phyloP scores from a whole-genome alignment of 23 red algal genomes.

The Gracilaria domingensis region DNA sequence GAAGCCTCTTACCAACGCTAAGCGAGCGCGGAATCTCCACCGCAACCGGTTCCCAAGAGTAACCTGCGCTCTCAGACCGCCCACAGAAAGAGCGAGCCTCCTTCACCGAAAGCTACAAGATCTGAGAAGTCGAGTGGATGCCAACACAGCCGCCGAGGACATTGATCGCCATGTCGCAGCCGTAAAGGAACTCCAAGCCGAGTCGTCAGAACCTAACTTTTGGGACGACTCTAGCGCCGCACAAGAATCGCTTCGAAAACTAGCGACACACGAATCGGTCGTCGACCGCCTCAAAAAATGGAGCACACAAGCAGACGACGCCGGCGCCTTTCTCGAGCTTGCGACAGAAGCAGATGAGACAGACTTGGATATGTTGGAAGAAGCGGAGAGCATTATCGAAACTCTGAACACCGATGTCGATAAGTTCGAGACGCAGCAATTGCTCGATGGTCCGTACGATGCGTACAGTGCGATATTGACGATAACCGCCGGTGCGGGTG shows the following conservation, averaged over 20 bases:
- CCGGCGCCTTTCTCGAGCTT: constrained; percentile 57
- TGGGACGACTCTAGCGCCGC: constrained; percentile 82
- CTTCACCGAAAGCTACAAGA: constrained; percentile 40
- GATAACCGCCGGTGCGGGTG: constrained; percentile 89
- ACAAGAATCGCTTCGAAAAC: constrained; percentile 43
- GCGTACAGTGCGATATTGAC: constrained; percentile 67
- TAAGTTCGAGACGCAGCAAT: constrained; percentile 74
- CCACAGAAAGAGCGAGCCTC: constrained; percentile 2
- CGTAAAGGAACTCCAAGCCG: constrained; percentile 48
- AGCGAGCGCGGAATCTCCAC: not conserved
- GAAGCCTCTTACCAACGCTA: not conserved
- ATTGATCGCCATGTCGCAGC: constrained; percentile 35
- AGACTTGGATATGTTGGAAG: constrained; percentile 49
- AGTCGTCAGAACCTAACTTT: constrained; percentile 36
- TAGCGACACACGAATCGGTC: constrained; percentile 64
- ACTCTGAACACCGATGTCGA: constrained; percentile 55
- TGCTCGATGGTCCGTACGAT: constrained; percentile 89
- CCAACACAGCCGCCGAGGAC: constrained; percentile 30
- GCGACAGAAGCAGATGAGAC: constrained; percentile 43
- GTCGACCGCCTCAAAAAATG: constrained; percentile 59
- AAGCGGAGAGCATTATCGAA: constrained; percentile 62
- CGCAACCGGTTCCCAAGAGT: too few relatives aligned
- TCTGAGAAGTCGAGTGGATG: constrained; percentile 29
- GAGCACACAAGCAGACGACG: constrained; percentile 61
- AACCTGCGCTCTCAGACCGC: constrained; percentile 10